phyloP scores from a whole-genome alignment of 2,329 filamentous ascomycete genomes.

The Fusarium sulawesiense region DNA sequence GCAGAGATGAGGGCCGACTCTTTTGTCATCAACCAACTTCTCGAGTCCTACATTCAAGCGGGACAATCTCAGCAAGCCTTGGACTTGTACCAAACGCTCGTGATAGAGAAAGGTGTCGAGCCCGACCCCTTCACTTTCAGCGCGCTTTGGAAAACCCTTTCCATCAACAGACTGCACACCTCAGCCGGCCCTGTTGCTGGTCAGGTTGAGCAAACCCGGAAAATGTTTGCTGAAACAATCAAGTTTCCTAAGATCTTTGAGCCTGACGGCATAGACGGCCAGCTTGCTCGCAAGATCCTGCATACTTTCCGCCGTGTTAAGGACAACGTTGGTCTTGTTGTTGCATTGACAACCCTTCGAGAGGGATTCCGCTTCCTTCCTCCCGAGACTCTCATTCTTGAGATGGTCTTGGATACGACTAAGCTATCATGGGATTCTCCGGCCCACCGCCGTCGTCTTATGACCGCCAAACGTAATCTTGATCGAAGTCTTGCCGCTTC shows the following conservation, averaged over 20 bases:
- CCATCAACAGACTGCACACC: conserved; percentile 60
- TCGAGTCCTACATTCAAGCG: conserved; percentile 73
- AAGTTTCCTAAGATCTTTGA: conserved; percentile 60
- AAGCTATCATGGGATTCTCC: conserved; percentile 58
- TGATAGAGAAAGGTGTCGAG: conserved; percentile 59
- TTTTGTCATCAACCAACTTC: conserved; percentile 83
- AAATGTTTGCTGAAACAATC: conserved; percentile 62
- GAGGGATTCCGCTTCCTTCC: conserved; percentile 58
- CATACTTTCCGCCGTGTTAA: conserved; percentile 62
- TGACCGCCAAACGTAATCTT: conserved; percentile 56
- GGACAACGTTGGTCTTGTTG: conserved; percentile 59
- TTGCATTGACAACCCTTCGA: conserved; percentile 58
- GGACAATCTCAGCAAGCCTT: conserved; percentile 66
- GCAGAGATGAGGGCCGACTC: conserved; percentile 75
- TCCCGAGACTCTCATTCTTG: conserved; percentile 59
- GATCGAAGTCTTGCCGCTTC: conserved; percentile 53
- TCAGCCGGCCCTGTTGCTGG: conserved; percentile 43
- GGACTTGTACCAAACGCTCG: conserved; percentile 66
- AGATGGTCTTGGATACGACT: conserved; percentile 59
- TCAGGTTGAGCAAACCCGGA: conserved; percentile 53
- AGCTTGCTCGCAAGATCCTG: conserved; percentile 62
- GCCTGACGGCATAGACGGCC: conserved; percentile 56
- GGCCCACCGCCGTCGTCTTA: conserved; percentile 54
- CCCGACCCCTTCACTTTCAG: conserved; percentile 78
- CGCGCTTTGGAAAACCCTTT: conserved; percentile 71